These are phyloP conservation scores for Inga laurina DNA, from an alignment of 306 rosid species.

Conservation along the genomic window DNA sequence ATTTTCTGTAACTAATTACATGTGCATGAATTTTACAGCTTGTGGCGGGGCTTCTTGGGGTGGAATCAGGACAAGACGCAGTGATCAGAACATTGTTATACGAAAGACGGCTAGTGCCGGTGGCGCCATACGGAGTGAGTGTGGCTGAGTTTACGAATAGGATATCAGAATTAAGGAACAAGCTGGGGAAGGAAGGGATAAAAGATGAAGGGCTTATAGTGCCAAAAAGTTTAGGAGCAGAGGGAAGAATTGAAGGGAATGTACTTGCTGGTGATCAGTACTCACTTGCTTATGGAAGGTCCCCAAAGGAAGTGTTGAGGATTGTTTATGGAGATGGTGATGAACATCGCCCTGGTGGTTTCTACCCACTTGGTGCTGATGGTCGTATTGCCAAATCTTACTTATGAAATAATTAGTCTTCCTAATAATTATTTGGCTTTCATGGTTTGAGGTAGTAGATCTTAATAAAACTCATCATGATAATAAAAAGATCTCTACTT, in stretches of 20 bases:
- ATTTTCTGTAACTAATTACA: not conserved
- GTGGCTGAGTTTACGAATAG: constrained; percentile 68
- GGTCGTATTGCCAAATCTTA: constrained; percentile 64
- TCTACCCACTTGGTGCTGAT: constrained; percentile 67
- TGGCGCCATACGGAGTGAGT: constrained; percentile 50
- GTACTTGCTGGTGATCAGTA: constrained; percentile 57
- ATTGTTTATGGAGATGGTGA: constrained; percentile 65
- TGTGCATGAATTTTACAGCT: constrained; percentile 34
- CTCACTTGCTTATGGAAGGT: constrained; percentile 60
- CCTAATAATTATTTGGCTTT: not conserved
- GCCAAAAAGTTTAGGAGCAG: constrained; percentile 43
- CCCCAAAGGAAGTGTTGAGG: constrained; percentile 70
- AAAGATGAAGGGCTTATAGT: constrained; percentile 85
- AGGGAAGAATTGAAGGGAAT: constrained; percentile 48
- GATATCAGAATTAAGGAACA: constrained; percentile 60
- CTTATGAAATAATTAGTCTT: not conserved
- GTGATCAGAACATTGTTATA: constrained; percentile 64
- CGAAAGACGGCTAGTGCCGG: constrained; percentile 5
- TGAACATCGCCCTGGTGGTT: constrained; percentile 70
- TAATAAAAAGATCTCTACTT: not conserved
- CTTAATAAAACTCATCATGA: not conserved
- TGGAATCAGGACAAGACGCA: constrained; percentile 86
- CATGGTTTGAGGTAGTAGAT: not conserved
- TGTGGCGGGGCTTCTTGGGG: constrained; percentile 76
- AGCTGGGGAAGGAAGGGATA: constrained; percentile 50